phyloP scores from a whole-genome alignment of 345 rosid species.

The Crucihimalaya himalaica region DNA sequence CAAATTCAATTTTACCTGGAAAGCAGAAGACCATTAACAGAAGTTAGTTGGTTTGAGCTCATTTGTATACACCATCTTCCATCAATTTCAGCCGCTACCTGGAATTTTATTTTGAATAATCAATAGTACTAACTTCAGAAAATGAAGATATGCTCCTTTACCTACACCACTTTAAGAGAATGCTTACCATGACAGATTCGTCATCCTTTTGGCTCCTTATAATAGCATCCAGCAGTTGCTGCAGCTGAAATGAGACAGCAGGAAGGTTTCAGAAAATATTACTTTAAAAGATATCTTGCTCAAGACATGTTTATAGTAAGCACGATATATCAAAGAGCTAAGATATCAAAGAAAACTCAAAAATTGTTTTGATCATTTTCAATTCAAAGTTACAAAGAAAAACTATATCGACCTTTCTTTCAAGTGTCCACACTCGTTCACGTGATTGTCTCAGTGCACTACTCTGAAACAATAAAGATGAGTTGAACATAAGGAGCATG shows the following conservation, averaged over 20 bases:
- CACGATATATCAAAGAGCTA: neutral
- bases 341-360: neutral
- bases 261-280: slow-evolving; percentile 7
- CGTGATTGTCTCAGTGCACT: slow-evolving; percentile 70
- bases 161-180: neutral
- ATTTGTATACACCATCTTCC: slow-evolving; percentile 91
- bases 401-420: slow-evolving; percentile 59
- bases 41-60: slow-evolving; percentile 52
- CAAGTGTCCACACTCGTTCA: slow-evolving; percentile 62
- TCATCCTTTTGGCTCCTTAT: slow-evolving; percentile 60
- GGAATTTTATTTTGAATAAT: slow-evolving; percentile 28
- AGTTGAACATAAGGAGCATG: slow-evolving; percentile 21
- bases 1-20: slow-evolving; percentile 54
- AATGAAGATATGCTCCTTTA: slow-evolving; percentile 23
- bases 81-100: slow-evolving; percentile 62
- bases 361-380: neutral
- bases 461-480: slow-evolving; percentile 55
- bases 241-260: slow-evolving; percentile 53
- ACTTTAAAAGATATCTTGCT: slow-evolving; percentile 4
- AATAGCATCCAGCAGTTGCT: slow-evolving; percentile 68
- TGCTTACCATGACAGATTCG: slow-evolving; percentile 56
- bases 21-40: slow-evolving; percentile 67
- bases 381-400: neutral
- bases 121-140: slow-evolving; percentile 26
- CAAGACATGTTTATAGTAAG: neutral